phyloP scores from a whole-genome alignment of 2,329 filamentous ascomycete species.

The Alternaria triticina region DNA sequence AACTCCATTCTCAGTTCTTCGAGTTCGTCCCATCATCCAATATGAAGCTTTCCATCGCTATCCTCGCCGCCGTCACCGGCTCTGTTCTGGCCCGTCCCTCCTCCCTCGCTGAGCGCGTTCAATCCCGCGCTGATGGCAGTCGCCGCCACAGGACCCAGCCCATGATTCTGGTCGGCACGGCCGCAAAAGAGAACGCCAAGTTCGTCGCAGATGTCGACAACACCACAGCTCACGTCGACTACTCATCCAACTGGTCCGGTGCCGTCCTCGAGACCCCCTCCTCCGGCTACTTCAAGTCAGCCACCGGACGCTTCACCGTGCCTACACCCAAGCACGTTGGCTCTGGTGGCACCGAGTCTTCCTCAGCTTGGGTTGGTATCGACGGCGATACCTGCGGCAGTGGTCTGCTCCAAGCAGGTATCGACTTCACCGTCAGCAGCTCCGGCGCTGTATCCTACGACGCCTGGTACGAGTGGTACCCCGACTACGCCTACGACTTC shows the following conservation, averaged over 20 bases:
- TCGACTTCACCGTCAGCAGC: constrained; percentile 58
- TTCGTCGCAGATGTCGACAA: constrained; percentile 21
- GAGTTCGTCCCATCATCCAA: background rate
- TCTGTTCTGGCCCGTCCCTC: constrained; percentile 20
- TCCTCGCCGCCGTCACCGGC: constrained; percentile 18
- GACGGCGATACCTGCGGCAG: constrained; percentile 63
- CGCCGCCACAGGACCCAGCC: constrained; percentile 23
- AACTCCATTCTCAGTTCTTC: background rate
- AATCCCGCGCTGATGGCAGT: constrained; percentile 21
- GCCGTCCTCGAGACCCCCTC: constrained; percentile 54
- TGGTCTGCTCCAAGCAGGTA: constrained; percentile 64
- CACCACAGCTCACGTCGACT: constrained; percentile 55
- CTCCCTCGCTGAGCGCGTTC: constrained; percentile 19
- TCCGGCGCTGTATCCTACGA: constrained; percentile 53
- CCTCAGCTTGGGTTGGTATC: constrained; percentile 66
- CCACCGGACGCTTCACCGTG: constrained; percentile 61
- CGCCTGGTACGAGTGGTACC: constrained; percentile 69
- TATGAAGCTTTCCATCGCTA: constrained; percentile 22
- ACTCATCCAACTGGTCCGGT: constrained; percentile 66
- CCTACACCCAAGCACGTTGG: constrained; percentile 55
- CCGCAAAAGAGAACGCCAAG: constrained; percentile 14
- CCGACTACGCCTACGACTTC: constrained; percentile 63
- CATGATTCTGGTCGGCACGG: constrained; percentile 17
- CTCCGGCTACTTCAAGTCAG: constrained; percentile 59
- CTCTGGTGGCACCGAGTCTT: constrained; percentile 51